Evolutionary conservation across 2,329 filamentous ascomycete species (phyloP), one percentile per base, ranked within the genome.

Genomic region (Cadophora sp.): DNA sequence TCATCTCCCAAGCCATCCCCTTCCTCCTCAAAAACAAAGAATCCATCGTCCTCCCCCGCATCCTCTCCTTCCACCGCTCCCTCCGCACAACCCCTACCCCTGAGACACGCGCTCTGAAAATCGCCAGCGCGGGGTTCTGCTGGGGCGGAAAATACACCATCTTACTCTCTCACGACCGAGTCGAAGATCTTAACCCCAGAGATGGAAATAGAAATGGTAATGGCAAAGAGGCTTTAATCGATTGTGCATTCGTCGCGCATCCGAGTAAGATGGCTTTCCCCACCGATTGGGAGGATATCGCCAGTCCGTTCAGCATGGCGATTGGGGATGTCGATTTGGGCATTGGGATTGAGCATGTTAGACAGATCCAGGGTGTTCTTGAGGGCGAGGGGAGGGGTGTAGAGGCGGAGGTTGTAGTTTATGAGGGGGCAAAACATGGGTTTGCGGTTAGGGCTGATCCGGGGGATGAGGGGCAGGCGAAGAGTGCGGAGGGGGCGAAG

Each of bases 201-300:
- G 6, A 30, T 30, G 27, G 27, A 30, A 30, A 30, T 30, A 6
- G 6, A 39, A 27, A 50, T 27, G 16, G 24, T n/a, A 33, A 33
- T 9, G 11, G 36, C 22, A 22, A 18, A 6, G 24, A 4, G 18
- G 16, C 1, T 0, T 78, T 87, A 16, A 75, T 87, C 55, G 81
- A 86, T 69, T 83, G 79, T 4, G 83, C 75, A 11, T 85, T 85
- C 71, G 80, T 81, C 0, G 83, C 80, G 9, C 85, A 87, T 71
- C 85, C 85, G 3, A 83, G 80, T 66, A 70, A 81, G 33, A 67
- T 88, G 39, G 73, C 70, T 0, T 63, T 87, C 3, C 82, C 83
- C 0, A 77, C 68, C 13, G 85, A 87, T 53, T 55, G 55, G 24
- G 77, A 83, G 36, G 79, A 77, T 45, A 74, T 83, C 3, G 72